Percentiles rank a stretch among this genome's conserved stretches.
Conservation (phyloP, 2,329 filamentous ascomycete genomes). For the Emericellopsis cladophorae region DNA sequence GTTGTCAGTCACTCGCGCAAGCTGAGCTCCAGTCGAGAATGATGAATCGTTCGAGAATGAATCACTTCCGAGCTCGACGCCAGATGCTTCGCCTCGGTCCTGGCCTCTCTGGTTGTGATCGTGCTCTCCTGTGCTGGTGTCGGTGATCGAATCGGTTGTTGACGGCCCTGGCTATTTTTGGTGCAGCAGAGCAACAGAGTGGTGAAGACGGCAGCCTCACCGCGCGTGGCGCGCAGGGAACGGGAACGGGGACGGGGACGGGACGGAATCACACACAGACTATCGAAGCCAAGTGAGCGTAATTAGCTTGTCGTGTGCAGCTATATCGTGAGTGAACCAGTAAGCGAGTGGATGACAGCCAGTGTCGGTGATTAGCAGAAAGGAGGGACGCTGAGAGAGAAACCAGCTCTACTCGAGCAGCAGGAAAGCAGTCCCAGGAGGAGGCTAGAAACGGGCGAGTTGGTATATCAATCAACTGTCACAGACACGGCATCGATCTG, state of each 20-base stretch:
- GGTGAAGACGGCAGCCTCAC: background rate
- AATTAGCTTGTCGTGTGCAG: too few species aligned
- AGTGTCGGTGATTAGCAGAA: background rate
- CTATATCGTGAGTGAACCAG: background rate
- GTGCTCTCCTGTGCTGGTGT: too few species aligned
- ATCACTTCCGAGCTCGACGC: too few species aligned
- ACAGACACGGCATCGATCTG: background rate
- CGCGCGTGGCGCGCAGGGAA: background rate
- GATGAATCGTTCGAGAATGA: too few species aligned
- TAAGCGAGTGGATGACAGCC: conserved; percentile 2
- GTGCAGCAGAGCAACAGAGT: background rate
- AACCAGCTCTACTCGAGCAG: conserved; percentile 1
- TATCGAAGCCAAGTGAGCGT: conserved; percentile 1
- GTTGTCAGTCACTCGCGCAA: too few species aligned
- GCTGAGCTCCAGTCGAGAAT: too few species aligned
- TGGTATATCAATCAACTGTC: conserved; percentile 1
- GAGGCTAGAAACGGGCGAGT: background rate
- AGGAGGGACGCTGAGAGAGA: background rate
- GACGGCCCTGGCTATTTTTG: background rate
- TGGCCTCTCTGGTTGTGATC: too few species aligned
- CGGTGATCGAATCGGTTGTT: too few species aligned
- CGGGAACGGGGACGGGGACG: background rate
- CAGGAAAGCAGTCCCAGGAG: background rate
- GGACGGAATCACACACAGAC: background rate
- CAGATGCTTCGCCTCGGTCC: too few species aligned